Percentiles rank a stretch among this genome's conserved stretches.
Evolutionary conservation across 1,284 basidiomycete genomes (phyloP).

Genomic region (Hemileia vastatrix): DNA sequence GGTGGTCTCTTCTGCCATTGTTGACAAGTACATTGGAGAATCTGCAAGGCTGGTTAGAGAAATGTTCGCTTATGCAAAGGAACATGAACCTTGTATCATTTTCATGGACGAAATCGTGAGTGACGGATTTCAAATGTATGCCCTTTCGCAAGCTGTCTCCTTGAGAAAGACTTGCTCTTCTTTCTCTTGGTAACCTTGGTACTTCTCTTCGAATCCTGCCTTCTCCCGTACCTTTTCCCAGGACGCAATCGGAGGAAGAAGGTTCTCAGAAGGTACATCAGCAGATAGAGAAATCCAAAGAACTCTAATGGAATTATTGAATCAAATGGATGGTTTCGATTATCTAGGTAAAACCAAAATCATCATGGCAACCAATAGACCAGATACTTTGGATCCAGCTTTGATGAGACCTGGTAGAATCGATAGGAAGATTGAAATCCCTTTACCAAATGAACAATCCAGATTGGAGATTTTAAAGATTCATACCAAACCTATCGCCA

Average conservation of each 20-base stretch:
- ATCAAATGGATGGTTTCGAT: slow-evolving; percentile 99
- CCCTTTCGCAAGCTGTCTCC: too few relatives aligned
- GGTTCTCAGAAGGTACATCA: slow-evolving; percentile 95
- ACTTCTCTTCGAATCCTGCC: not conserved
- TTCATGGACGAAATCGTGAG: slow-evolving; percentile 99
- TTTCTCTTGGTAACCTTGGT: not conserved
- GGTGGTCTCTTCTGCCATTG: slow-evolving; percentile 96
- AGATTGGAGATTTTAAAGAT: slow-evolving; percentile 91
- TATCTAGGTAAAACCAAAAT: slow-evolving; percentile 89
- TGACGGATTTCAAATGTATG: not conserved
- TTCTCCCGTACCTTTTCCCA: not conserved
- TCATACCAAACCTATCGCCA: slow-evolving; percentile 89
- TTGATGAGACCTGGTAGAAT: slow-evolving; percentile 88
- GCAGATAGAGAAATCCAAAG: slow-evolving; percentile 97
- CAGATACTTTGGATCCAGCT: slow-evolving; percentile 92
- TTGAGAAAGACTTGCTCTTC: not conserved
- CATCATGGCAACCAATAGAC: slow-evolving; percentile 97
- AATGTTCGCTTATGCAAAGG: slow-evolving; percentile 95
- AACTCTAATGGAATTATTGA: slow-evolving; percentile 96
- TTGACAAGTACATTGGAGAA: slow-evolving; percentile 99
- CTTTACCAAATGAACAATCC: slow-evolving; percentile 92
- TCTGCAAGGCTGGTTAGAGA: slow-evolving; percentile 86
- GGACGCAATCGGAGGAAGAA: slow-evolving; percentile 86
- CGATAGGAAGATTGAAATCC: slow-evolving; percentile 96
- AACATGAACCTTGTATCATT: slow-evolving; percentile 97